These are phyloP conservation scores for Nematodospora valgi DNA, from an alignment of 805 yeast species.

Conservation along the genomic window DNA sequence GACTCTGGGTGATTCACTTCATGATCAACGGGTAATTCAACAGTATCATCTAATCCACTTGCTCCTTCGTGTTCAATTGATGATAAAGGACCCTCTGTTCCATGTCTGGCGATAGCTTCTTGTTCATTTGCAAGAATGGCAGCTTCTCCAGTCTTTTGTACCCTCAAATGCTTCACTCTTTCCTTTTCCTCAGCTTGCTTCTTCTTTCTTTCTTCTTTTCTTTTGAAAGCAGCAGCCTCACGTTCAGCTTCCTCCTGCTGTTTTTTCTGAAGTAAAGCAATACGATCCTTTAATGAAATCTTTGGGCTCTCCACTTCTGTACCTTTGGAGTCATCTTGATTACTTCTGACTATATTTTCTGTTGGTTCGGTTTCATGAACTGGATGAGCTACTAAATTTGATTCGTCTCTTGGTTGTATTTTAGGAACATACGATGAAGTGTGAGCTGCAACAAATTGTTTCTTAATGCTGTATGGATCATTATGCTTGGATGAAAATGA, in stretches of 20 bases:
- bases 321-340: slow-evolving; percentile 20
- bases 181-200: slow-evolving; percentile 32
- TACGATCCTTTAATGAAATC: slow-evolving; percentile 81
- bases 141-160: slow-evolving; percentile 13
- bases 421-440: slow-evolving; percentile 60
- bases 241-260: slow-evolving; percentile 78
- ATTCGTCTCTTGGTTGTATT: slow-evolving; percentile 37
- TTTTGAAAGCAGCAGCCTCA: slow-evolving; percentile 56
- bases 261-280: slow-evolving; percentile 75
- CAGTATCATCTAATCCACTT: neutral
- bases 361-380: slow-evolving; percentile 21
- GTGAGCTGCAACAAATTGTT: slow-evolving; percentile 53
- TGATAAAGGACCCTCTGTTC: no score
- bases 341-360: slow-evolving; percentile 22
- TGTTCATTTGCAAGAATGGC: no score
- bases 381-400: slow-evolving; percentile 27
- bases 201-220: slow-evolving; percentile 49
- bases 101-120: no score
- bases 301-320: slow-evolving; percentile 59
- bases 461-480: slow-evolving; percentile 49
- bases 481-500: slow-evolving; percentile 28
- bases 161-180: slow-evolving; percentile 16
- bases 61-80: no score
- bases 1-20: slow-evolving; percentile 4
- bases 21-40: neutral